Percentiles rank a stretch among this genome's conserved stretches.
These are phyloP conservation scores for Chamaecrista fasciculata DNA, from an alignment of 306 rosid genomes.

Conservation along the genomic window DNA sequence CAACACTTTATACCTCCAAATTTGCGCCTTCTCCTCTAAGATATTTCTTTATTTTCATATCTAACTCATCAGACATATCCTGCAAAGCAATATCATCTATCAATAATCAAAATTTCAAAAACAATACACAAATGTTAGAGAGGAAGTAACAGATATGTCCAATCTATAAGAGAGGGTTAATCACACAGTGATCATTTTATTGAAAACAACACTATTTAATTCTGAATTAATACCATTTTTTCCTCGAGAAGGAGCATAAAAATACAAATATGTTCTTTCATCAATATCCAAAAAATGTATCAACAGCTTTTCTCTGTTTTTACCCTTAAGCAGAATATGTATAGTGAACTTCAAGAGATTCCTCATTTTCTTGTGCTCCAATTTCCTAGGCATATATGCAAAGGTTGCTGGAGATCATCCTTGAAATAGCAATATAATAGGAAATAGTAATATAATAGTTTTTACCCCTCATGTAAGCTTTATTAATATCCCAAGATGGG, in stretches of 20 bases:
- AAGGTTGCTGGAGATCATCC: not conserved
- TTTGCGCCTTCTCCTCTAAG: conserved; percentile 70
- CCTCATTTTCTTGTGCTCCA: not conserved
- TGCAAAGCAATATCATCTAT: conserved; percentile 27
- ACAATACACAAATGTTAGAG: not conserved
- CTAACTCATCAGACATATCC: conserved; percentile 59
- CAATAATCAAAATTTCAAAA: not conserved
- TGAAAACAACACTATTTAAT: not conserved
- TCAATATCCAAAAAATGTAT: conserved; percentile 4
- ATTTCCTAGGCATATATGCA: too few relatives aligned
- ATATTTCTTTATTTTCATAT: conserved; percentile 59
- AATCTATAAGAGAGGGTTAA: not conserved
- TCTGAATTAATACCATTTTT: not conserved
- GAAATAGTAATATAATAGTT: not conserved
- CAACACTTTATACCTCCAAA: conserved; percentile 53
- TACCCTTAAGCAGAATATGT: not conserved
- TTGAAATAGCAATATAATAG: not conserved
- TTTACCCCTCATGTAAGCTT: too few relatives aligned
- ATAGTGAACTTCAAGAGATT: not conserved
- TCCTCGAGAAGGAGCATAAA: not conserved
- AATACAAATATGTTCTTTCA: not conserved
- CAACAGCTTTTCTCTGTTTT: not conserved
- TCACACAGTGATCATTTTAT: not conserved
- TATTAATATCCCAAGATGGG: too few relatives aligned
- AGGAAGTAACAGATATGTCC: not conserved